Percentiles rank a stretch among this genome's conserved stretches.
phyloP scores from a whole-genome alignment of 208 protist genomes.

The Crithidia expoeki region DNA sequence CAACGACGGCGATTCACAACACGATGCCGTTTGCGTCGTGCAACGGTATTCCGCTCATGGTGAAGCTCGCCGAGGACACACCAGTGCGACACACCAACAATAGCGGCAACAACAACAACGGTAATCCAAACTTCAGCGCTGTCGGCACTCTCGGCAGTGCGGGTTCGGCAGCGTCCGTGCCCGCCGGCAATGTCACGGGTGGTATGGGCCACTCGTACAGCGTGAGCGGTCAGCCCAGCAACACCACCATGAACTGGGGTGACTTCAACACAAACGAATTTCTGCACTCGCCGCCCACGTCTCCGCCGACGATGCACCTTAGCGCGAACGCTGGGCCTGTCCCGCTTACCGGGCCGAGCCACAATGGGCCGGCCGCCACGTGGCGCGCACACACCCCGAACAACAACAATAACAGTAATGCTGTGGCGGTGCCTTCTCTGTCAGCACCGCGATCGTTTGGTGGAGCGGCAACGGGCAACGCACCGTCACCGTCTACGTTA shows the following conservation, averaged over 20 bases:
- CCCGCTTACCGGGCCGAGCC: not conserved
- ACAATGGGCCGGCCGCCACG: not conserved
- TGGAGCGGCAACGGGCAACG: not conserved
- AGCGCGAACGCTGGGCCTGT: not conserved
- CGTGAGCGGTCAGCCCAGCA: conserved; percentile 5
- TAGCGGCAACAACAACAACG: not conserved
- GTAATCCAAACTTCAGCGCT: not conserved
- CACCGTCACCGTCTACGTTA: not conserved
- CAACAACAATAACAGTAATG: conserved; percentile 10
- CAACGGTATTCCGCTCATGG: conserved; percentile 73
- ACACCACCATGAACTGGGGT: conserved; percentile 8
- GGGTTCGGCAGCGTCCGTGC: not conserved
- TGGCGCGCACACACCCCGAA: not conserved
- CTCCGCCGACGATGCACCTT: conserved; percentile 15
- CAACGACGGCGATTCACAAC: conserved; percentile 71
- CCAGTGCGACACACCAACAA: conserved; percentile 34
- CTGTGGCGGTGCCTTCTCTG: not conserved
- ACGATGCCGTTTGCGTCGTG: conserved; percentile 71
- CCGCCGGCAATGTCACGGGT: conserved; percentile 1
- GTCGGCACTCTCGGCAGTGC: not conserved
- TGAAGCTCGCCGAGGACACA: conserved; percentile 79
- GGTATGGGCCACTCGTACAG: not conserved
- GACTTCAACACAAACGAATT: conserved; percentile 19
- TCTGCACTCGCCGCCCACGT: conserved; percentile 18
- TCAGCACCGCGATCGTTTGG: conserved; percentile 2